These are phyloP conservation scores for Macrolepiota albuminosa DNA, from an alignment of 768 basidiomycete genomes.

Conservation along the genomic window DNA sequence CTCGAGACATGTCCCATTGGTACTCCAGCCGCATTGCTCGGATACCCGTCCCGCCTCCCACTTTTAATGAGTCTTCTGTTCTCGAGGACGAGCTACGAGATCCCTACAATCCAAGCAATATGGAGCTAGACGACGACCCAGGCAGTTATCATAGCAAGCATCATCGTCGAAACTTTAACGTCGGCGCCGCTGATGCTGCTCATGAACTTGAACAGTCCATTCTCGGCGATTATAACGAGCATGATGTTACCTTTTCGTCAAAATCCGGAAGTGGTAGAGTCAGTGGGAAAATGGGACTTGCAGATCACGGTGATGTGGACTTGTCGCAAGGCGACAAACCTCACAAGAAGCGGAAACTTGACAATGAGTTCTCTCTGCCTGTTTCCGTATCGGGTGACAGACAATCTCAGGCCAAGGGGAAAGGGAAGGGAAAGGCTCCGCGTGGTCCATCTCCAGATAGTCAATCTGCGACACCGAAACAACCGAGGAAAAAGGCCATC, in stretches of 20 bases:
- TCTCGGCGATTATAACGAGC: slow-evolving; percentile 31
- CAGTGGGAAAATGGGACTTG: slow-evolving; percentile 44
- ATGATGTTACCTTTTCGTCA: slow-evolving; percentile 16
- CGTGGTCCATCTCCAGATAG: slow-evolving; percentile 61
- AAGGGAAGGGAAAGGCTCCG: slow-evolving; percentile 47
- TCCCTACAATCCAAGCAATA: slow-evolving; percentile 23
- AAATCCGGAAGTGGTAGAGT: slow-evolving; percentile 43
- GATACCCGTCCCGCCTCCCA: slow-evolving; percentile 33
- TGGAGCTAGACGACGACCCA: slow-evolving; percentile 24
- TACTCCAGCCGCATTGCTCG: slow-evolving; percentile 49
- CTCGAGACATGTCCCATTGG: slow-evolving; percentile 51
- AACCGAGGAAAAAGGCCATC: slow-evolving; percentile 48
- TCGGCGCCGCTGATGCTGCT: slow-evolving; percentile 50
- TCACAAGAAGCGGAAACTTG: slow-evolving; percentile 61
- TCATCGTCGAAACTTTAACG: slow-evolving; percentile 29
- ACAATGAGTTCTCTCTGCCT: slow-evolving; percentile 34
- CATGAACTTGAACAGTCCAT: slow-evolving; percentile 53
- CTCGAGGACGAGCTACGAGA: slow-evolving; percentile 26
- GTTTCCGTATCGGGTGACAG: slow-evolving; percentile 21
- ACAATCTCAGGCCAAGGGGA: slow-evolving; percentile 38
- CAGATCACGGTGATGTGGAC: slow-evolving; percentile 57
- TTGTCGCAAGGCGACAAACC: slow-evolving; percentile 32
- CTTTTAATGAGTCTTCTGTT: slow-evolving; percentile 13
- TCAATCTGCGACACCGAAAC: slow-evolving; percentile 45
- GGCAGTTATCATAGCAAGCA: slow-evolving; percentile 21